Conservation (phyloP, 306 rosid genomes). For the Coriaria nepalensis region DNA sequence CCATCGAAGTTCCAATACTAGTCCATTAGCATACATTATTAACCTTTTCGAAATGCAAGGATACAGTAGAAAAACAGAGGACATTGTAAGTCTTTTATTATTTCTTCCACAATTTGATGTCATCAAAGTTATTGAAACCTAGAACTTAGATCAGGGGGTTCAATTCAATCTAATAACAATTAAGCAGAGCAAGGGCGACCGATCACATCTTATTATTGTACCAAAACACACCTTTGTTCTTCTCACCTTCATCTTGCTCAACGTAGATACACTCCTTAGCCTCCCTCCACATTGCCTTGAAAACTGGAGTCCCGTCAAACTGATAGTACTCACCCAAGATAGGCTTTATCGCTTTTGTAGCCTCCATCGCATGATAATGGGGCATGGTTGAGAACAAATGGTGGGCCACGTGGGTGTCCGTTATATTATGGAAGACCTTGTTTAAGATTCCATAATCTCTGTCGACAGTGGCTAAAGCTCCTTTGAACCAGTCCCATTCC, state of each 20-base stretch:
- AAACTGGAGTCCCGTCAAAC: slow-evolving; percentile 47
- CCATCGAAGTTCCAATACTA: too few relatives aligned
- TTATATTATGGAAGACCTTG: slow-evolving; percentile 89
- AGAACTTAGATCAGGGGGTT: too few relatives aligned
- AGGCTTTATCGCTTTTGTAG: slow-evolving; percentile 66
- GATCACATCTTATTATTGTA: slow-evolving; percentile 48
- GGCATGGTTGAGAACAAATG: slow-evolving; percentile 91
- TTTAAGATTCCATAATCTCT: slow-evolving; percentile 80
- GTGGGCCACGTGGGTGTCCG: slow-evolving; percentile 94
- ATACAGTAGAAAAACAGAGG: too few relatives aligned
- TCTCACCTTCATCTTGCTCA: slow-evolving; percentile 44
- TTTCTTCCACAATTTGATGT: too few relatives aligned
- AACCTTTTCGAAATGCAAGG: too few relatives aligned
- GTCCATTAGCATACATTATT: too few relatives aligned
- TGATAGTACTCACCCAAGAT: slow-evolving; percentile 65
- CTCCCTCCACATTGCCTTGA: slow-evolving; percentile 66
- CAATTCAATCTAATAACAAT: too few relatives aligned
- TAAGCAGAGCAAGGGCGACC: background rate
- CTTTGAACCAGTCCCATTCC: slow-evolving; percentile 94
- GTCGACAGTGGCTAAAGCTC: slow-evolving; percentile 86
- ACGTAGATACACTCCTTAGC: slow-evolving; percentile 65
- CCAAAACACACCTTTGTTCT: slow-evolving; percentile 58
- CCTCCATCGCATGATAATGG: slow-evolving; percentile 79
- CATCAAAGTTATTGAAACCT: too few relatives aligned
- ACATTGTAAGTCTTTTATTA: too few relatives aligned